Evolutionary conservation across 2,329 filamentous ascomycete genomes (phyloP).

Genomic region (Diaporthe nobilis): DNA sequence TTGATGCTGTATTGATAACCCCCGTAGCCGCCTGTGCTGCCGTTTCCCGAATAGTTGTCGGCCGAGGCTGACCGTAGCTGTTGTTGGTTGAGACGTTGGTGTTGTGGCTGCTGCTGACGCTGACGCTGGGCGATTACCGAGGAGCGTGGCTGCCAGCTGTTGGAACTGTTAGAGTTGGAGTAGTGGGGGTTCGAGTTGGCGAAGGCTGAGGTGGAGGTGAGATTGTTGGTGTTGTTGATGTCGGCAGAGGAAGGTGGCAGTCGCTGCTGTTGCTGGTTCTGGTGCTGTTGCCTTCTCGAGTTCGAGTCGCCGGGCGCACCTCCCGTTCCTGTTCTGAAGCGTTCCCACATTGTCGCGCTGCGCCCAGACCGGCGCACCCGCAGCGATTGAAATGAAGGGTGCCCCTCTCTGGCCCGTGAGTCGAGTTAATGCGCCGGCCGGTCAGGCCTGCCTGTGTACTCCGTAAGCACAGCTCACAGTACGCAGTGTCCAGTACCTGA

Average conservation of each 20-base stretch:
- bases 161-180: neutral
- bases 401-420: constrained; percentile 29
- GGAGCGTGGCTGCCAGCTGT: constrained; percentile 39
- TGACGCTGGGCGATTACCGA: constrained; percentile 35
- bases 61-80: constrained; percentile 25
- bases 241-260: neutral
- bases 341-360: constrained; percentile 32
- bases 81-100: neutral
- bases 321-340: constrained; percentile 19
- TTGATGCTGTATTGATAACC: constrained; percentile 31
- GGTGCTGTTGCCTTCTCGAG: constrained; percentile 1
- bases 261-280: neutral
- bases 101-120: constrained; percentile 31
- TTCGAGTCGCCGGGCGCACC: neutral
- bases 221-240: constrained; percentile 18
- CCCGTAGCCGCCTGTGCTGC: constrained; percentile 15
- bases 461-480: neutral
- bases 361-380: constrained; percentile 3
- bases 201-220: neutral
- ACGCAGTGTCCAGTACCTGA: neutral
- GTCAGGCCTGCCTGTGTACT: neutral
- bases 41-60: constrained; percentile 9
- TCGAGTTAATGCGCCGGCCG: constrained; percentile 10
- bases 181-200: constrained; percentile 9
- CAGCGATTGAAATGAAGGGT: constrained; percentile 22